Base-by-base conservation (phyloP, 2,329 filamentous ascomycete species). In the Fusarium armeniacum region DNA sequence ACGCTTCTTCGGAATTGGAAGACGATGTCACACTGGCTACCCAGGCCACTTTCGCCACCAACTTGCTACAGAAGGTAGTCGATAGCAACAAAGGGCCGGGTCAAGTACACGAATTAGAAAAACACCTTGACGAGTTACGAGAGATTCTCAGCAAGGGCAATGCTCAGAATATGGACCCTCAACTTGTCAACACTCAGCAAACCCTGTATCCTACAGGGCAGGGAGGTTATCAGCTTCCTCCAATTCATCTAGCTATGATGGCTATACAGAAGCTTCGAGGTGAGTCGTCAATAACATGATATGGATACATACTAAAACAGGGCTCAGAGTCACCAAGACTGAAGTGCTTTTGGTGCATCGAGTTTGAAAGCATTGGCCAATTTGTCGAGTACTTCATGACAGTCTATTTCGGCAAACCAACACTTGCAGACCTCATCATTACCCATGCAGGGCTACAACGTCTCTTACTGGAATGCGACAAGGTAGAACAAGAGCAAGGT, bases 371-470 rank as follows among this genome's bases (percentile, higher is more conserved):
- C 6, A 46, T 62, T 6, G 30, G 22, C 0, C 59, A 62, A 18
- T 62, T 62, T 26, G 59, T 62, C 5, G 59, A 62, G n/a, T 62
- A 62, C 35, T 32, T 62, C 8, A 62, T 62, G 59, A 62, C 59
- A 2, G 59, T 62, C 5, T 62, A 62, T 22, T 62, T 62, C 7
- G 59, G 59, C 5, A 62, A 62, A 33, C 57, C 57, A 1, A 62
- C 57, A 7, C 33, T 62, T 3, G 59, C 57, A 8, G 57, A 62
- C 1, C 57, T 62, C 6, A 46, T 62, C 0, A n/a, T 62, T 9
- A 62, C 59, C 0, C 15, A 62, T 26, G 40, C 30, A 12, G 59
- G 59, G 0, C 33, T 62, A 10, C n/a, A 36, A 7, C 43, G 59
- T 5, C 40, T 62, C 0, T 10, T 62, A 5, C n/a, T 54, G 3